Conservation (phyloP, 169 alveolate genomes). For the Ichthyophthirius multifiliis region DNA sequence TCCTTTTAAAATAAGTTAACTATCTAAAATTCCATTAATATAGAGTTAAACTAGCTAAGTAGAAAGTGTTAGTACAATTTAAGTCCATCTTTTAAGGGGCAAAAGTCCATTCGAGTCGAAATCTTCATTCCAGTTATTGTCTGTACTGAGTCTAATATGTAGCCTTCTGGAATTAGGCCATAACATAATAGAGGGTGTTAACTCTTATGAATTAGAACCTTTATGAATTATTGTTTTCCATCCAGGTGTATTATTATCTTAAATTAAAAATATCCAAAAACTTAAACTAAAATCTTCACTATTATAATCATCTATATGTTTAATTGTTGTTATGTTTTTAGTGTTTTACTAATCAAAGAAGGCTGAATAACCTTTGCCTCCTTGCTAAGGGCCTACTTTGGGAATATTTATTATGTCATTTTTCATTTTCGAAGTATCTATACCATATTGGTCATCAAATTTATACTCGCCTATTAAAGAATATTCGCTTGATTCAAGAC, state of each 20-base stretch:
- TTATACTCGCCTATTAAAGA: conserved; percentile 11
- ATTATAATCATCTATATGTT: neutral
- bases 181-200: neutral
- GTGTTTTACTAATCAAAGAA: conserved; percentile 4
- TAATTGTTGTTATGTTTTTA: neutral
- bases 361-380: conserved; percentile 13
- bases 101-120: conserved; percentile 3
- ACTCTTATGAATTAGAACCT: neutral
- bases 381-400: conserved; percentile 13
- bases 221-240: conserved; percentile 12
- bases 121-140: conserved; percentile 8
- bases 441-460: conserved; percentile 9
- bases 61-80: neutral
- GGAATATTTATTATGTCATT: neutral
- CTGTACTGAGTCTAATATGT: conserved; percentile 7
- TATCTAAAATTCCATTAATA: conserved; percentile 18
- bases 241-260: neutral
- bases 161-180: conserved; percentile 10
- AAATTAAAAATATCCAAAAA: conserved; percentile 7
- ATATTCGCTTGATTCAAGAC: neutral
- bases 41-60: conserved; percentile 2
- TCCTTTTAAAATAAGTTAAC: neutral
- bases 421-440: neutral
- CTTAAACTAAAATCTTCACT: neutral
- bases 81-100: conserved; percentile 6